Conservation (phyloP, 73 alveolate species). For the Tetrahymena borealis region DNA sequence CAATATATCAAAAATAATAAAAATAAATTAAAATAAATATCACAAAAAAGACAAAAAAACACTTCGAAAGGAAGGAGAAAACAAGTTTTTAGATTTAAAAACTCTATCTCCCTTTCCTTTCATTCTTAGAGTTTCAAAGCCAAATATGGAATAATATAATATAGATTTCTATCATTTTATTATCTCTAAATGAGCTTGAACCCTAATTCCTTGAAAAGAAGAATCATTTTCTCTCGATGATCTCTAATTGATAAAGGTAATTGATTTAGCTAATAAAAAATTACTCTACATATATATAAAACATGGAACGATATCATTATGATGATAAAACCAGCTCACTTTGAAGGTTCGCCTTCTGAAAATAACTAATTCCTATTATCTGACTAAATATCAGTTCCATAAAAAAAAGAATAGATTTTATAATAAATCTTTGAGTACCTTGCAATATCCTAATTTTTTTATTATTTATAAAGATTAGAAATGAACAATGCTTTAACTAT, state of each 20-base stretch:
- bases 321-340: conserved; percentile 2
- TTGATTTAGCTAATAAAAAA: too few species aligned
- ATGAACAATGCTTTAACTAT: too few species aligned
- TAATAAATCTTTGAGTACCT: too few species aligned
- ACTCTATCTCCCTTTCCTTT: not conserved
- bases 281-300: not conserved
- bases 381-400: not conserved
- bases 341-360: conserved; percentile 3
- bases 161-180: too few species aligned
- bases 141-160: too few species aligned
- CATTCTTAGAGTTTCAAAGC: not conserved
- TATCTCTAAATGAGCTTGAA: too few species aligned
- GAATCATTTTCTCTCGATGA: too few species aligned
- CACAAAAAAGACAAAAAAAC: not conserved
- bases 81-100: not conserved
- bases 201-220: too few species aligned
- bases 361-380: not conserved
- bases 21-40: not conserved
- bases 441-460: not conserved
- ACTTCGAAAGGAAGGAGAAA: not conserved
- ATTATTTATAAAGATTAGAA: not conserved
- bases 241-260: too few species aligned
- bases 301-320: not conserved
- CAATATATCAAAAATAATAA: not conserved
- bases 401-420: too few species aligned